These are phyloP conservation scores for Rhododendron ferrugineum DNA, from an alignment of 148 eudicot species.

Conservation along the genomic window DNA sequence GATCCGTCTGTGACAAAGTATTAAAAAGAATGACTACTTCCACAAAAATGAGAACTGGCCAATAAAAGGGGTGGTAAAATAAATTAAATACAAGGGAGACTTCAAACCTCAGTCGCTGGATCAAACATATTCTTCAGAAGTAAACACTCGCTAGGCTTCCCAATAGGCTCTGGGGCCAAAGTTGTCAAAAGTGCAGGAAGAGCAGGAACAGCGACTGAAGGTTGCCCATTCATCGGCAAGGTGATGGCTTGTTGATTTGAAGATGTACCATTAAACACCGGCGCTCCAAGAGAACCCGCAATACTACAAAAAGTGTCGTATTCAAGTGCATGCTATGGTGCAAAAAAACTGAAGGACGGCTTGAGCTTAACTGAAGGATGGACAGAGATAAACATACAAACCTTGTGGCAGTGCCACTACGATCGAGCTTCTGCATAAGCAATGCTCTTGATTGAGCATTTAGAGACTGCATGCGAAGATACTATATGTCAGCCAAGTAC, in stretches of 20 bases:
- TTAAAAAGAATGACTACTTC: conserved; percentile 5
- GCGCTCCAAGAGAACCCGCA: conserved; percentile 62
- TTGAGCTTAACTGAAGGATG: background rate
- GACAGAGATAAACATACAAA: conserved; percentile 19
- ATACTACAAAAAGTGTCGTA: conserved; percentile 31
- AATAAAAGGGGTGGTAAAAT: background rate
- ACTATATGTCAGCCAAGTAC: conserved; percentile 4
- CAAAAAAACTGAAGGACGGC: background rate
- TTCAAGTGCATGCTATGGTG: background rate
- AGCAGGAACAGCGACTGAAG: conserved; percentile 38
- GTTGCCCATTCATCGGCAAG: conserved; percentile 47
- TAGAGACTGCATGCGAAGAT: conserved; percentile 49
- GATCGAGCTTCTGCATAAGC: conserved; percentile 88
- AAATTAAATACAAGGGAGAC: background rate
- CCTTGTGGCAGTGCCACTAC: conserved; percentile 88
- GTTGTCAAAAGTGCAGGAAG: conserved; percentile 55
- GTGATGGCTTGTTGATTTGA: conserved; percentile 46
- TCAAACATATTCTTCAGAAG: conserved; percentile 93
- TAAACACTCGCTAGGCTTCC: conserved; percentile 82
- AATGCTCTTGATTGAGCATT: conserved; percentile 95
- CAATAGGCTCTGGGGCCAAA: conserved; percentile 62
- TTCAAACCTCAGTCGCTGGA: conserved; percentile 77
- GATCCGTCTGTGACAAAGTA: conserved; percentile 53
- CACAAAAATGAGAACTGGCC: background rate
- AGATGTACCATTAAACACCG: conserved; percentile 58